A percentile compares a stretch with the other conserved stretches of the same genome.
phyloP scores from a whole-genome alignment of 768 basidiomycete genomes.

The Coprinellus micaceus region DNA sequence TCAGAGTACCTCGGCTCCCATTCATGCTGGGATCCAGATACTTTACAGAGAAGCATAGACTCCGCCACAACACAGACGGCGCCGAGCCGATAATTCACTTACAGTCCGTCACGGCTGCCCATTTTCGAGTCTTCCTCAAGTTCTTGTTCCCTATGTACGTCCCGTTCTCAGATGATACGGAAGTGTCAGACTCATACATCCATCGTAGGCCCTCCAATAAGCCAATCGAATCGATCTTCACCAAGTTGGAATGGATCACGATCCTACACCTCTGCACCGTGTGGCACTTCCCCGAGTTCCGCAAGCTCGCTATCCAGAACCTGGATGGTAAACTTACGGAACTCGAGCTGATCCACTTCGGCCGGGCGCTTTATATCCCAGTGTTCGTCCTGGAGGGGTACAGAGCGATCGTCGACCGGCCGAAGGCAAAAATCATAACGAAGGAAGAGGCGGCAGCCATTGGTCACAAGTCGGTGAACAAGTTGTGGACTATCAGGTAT shows the following conservation, averaged over 20 bases:
- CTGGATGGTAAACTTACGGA: background rate
- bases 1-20: background rate
- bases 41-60: background rate
- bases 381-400: conserved; percentile 7
- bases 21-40: background rate
- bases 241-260: conserved; percentile 4
- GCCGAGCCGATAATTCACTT: background rate
- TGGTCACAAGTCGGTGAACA: background rate
- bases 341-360: conserved; percentile 39
- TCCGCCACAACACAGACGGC: background rate
- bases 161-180: no score
- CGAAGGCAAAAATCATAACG: background rate
- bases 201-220: background rate
- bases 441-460: background rate
- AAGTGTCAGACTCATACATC: background rate
- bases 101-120: background rate
- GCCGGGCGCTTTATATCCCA: conserved; percentile 49
- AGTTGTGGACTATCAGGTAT: no score
- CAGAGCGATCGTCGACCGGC: background rate
- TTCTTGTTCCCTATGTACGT: background rate
- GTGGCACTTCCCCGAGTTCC: conserved; percentile 9
- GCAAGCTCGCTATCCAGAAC: conserved; percentile 7
- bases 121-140: background rate
- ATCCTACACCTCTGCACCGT: conserved; percentile 1
- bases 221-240: background rate